Base-by-base conservation (phyloP, 768 basidiomycete species). In the Russula olivacea region DNA sequence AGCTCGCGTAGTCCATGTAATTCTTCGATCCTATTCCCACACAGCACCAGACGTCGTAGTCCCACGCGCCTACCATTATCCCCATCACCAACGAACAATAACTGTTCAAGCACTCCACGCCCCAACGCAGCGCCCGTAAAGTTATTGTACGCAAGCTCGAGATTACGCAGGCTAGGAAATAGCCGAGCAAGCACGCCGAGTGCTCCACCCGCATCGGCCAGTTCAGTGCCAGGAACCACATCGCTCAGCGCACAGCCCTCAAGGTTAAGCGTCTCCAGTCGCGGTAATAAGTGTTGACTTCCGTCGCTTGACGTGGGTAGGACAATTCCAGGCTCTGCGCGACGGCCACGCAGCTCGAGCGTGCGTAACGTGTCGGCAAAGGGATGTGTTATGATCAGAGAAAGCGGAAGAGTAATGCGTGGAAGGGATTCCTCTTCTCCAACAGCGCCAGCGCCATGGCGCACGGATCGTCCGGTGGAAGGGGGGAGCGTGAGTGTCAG, bases 81-180 rank as follows among this genome's bases (percentile, higher is more conserved):
- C 15, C 45, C 30, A n/a, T 51, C 53, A 15, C 45, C 30, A 12
- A 53, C 36, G 51, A 90, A 75, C 32, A 89, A 76, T 10, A 91
- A 74, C 12, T 68, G 61, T 0, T 79, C 74, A 32, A 91, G 72
- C 1, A 75, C 76, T 2, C 80, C 81, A 28, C 76, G 72, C 1
- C 77, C 75, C 15, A 90, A 71, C 4, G 82, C 79, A 0, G 75
- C 74, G 59, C 80, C 81, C 1, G 85, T 85, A 12, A 93, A 72
- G 3, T 74, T 67, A 66, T 93, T 93, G 71, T 87, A 87, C n/a
- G 88, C 87, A 61, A 93, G 74, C 63, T 92, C 85, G 15, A 93
- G 79, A 12, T 80, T 84, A 41, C 77, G 78, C 50, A 93, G 69
- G 65, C 80, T 81, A 2, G 91, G 91, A 74, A 93, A 93, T 12